These are phyloP conservation scores for Mortierella hygrophila DNA, from an alignment of 192 early-diverging fungal genomes.

Conservation along the genomic window DNA sequence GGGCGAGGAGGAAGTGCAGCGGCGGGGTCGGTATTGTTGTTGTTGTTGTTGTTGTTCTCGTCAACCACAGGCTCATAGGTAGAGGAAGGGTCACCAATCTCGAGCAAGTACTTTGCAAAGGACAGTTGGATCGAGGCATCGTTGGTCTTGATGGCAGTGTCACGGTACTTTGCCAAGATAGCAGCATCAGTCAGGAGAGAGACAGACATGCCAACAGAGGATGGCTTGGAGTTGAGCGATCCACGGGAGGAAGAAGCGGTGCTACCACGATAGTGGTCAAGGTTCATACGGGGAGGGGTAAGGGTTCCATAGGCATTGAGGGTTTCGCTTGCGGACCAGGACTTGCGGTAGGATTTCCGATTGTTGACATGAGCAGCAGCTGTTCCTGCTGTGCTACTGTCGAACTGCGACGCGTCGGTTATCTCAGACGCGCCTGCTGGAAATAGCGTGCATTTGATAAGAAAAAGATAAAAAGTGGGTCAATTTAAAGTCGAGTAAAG, in stretches of 20 bases:
- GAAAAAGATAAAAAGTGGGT: not conserved
- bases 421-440: not conserved
- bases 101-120: slow-evolving; percentile 82
- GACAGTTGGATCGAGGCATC: slow-evolving; percentile 79
- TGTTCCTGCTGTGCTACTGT: not conserved
- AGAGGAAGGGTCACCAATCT: slow-evolving; percentile 61
- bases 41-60: not conserved
- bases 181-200: slow-evolving; percentile 44
- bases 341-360: slow-evolving; percentile 22
- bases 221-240: slow-evolving; percentile 1
- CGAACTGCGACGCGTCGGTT: not conserved
- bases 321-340: slow-evolving; percentile 38
- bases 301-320: slow-evolving; percentile 23
- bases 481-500: not conserved
- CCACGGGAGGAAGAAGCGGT: not conserved
- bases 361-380: not conserved
- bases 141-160: slow-evolving; percentile 82
- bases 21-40: not conserved
- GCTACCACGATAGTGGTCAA: not conserved
- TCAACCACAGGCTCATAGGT: not conserved
- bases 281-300: slow-evolving; percentile 30
- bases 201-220: slow-evolving; percentile 33
- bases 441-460: not conserved
- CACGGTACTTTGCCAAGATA: slow-evolving; percentile 77
- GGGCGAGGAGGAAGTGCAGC: not conserved